Evolutionary conservation across 805 yeast genomes (phyloP).

Genomic region (Starmera amethionina): DNA sequence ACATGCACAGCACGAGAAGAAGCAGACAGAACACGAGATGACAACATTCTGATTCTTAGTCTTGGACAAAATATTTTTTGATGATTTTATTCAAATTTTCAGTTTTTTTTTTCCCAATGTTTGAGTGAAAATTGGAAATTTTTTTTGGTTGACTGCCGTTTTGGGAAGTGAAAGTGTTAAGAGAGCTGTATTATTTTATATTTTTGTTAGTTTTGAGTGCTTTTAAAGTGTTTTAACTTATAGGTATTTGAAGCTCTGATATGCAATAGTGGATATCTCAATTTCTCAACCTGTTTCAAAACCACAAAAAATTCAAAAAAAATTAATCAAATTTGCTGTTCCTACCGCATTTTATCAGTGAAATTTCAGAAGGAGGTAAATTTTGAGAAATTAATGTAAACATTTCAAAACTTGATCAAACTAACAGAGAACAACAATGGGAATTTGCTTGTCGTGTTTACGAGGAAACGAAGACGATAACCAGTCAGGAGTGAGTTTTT

Average conservation of each 20-base stretch:
- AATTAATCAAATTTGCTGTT: not conserved
- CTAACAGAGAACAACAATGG: conserved; percentile 23
- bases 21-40: conserved; percentile 1
- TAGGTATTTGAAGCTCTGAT: too few species aligned
- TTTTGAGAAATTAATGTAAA: too few species aligned
- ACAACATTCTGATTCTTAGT: conserved; percentile 1
- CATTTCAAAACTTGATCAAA: too few species aligned
- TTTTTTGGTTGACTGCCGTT: conserved; percentile 8
- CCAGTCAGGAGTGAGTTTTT: conserved; percentile 24
- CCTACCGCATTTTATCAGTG: too few species aligned
- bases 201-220: too few species aligned
- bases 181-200: too few species aligned
- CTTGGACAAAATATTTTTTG: not conserved
- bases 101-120: not conserved
- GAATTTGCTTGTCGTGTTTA: conserved; percentile 39
- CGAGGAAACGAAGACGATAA: conserved; percentile 25
- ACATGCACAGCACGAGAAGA: not conserved
- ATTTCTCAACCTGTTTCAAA: too few species aligned
- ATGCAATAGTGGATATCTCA: not conserved
- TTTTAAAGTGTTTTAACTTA: too few species aligned
- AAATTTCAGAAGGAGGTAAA: too few species aligned
- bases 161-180: conserved; percentile 1
- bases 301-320: not conserved
- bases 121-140: not conserved
- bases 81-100: not conserved